Percentiles rank a stretch among this genome's conserved stretches.
Evolutionary conservation across 1,139 yeast species (phyloP).

Genomic region (Nakaseomyces uthaithaninus): DNA sequence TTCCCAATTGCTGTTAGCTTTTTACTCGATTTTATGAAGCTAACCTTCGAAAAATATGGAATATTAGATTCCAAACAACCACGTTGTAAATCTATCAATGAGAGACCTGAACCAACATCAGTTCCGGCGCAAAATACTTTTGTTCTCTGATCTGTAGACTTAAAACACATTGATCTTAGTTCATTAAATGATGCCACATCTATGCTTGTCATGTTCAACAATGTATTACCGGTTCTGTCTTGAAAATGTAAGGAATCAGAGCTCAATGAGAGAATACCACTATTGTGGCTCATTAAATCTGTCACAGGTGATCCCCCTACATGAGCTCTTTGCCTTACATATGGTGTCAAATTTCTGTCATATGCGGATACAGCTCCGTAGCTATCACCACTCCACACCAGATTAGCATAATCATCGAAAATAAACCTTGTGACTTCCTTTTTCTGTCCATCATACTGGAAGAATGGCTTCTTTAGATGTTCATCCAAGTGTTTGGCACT

Average conservation of each 20-base stretch:
- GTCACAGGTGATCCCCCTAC: slow-evolving; percentile 37
- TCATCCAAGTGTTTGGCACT: slow-evolving; percentile 26
- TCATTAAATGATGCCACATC: slow-evolving; percentile 33
- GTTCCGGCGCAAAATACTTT: slow-evolving; percentile 42
- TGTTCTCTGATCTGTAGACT: slow-evolving; percentile 23
- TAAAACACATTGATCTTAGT: slow-evolving; percentile 34
- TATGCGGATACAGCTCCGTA: slow-evolving; percentile 44
- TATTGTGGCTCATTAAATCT: slow-evolving; percentile 46
- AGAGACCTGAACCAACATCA: slow-evolving; percentile 34
- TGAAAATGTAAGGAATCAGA: slow-evolving; percentile 46
- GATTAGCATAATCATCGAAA: slow-evolving; percentile 65
- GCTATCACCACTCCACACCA: slow-evolving; percentile 80
- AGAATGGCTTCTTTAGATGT: slow-evolving; percentile 29
- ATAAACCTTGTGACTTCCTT: slow-evolving; percentile 29
- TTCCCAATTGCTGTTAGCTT: slow-evolving; percentile 55
- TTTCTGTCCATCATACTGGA: slow-evolving; percentile 26
- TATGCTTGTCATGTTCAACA: slow-evolving; percentile 34
- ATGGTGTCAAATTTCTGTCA: slow-evolving; percentile 31
- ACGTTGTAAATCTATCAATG: slow-evolving; percentile 55
- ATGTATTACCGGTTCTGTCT: slow-evolving; percentile 49
- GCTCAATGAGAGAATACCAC: slow-evolving; percentile 54
- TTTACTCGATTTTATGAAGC: slow-evolving; percentile 37
- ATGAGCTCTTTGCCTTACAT: slow-evolving; percentile 46
- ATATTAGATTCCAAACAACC: slow-evolving; percentile 32
- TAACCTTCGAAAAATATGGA: slow-evolving; percentile 37